Evolutionary conservation across 169 alveolate genomes (phyloP).

Genomic region (Cryptosporidium tyzzeri): DNA sequence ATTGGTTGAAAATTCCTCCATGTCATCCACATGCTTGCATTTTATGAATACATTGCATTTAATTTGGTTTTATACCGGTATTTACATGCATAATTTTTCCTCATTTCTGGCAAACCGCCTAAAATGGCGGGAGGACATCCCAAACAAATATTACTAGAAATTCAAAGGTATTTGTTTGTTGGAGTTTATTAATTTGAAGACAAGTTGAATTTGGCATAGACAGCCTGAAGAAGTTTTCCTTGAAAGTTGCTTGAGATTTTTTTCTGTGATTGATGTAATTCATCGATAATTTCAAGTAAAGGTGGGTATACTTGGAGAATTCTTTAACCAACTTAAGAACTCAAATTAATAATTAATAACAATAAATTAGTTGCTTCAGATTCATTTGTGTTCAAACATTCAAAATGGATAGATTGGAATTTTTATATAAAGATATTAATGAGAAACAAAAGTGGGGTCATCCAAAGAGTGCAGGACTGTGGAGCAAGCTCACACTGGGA

Average conservation of each 20-base stretch:
- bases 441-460: constrained; percentile 68
- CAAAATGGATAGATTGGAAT: constrained; percentile 5
- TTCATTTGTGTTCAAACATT: not conserved
- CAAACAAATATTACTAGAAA: not conserved
- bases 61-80: not conserved
- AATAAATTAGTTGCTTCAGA: not conserved
- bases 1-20: not conserved
- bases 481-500: constrained; percentile 70
- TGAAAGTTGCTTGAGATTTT: no score
- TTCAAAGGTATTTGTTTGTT: not conserved
- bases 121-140: not conserved
- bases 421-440: not conserved
- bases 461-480: constrained; percentile 33
- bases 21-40: not conserved
- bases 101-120: constrained; percentile 2
- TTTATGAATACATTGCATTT: not conserved
- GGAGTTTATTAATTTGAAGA: not conserved
- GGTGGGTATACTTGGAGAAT: not conserved
- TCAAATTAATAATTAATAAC: not conserved
- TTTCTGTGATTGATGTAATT: not conserved
- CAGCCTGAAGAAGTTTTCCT: not conserved
- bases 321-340: no score
- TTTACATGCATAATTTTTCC: constrained; percentile 8
- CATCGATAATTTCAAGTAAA: not conserved
- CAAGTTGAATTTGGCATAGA: not conserved